phyloP scores from a whole-genome alignment of 441 rosid species.

The Jatropha podagrica region DNA sequence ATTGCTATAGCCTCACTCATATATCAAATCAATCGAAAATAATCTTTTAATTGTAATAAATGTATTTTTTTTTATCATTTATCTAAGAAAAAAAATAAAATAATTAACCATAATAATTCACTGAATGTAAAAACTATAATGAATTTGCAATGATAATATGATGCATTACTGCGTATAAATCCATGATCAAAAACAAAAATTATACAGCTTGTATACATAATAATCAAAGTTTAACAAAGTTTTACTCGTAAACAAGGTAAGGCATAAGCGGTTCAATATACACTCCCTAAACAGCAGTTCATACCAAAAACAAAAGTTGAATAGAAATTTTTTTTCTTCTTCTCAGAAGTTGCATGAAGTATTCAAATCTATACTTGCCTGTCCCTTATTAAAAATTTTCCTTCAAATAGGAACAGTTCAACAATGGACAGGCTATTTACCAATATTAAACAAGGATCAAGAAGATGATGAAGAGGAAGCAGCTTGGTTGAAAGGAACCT shows the following conservation, averaged over 20 bases:
- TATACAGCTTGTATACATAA: no score
- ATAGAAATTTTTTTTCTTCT: neutral
- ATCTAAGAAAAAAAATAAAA: no score
- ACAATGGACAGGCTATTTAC: conserved; percentile 9
- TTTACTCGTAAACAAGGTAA: neutral
- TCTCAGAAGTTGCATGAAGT: neutral
- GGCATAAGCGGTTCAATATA: neutral
- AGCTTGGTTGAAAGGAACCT: conserved; percentile 41
- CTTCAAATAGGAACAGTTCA: conserved; percentile 12
- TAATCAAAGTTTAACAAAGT: neutral
- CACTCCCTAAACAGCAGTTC: neutral
- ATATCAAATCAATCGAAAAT: no score
- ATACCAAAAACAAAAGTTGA: neutral
- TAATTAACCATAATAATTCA: no score
- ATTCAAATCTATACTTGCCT: conserved; percentile 11
- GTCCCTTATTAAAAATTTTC: conserved; percentile 16
- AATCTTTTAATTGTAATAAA: no score
- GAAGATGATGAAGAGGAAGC: conserved; percentile 42
- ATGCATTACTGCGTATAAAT: no score
- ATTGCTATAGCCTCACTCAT: no score
- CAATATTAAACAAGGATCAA: conserved; percentile 21
- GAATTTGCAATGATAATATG: no score
- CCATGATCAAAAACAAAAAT: no score
- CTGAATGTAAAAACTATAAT: no score
- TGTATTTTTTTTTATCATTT: no score